Percentiles rank a stretch among this genome's conserved stretches.
phyloP scores from a whole-genome alignment of 805 yeast genomes.

The Ogataea nonfermentans region DNA sequence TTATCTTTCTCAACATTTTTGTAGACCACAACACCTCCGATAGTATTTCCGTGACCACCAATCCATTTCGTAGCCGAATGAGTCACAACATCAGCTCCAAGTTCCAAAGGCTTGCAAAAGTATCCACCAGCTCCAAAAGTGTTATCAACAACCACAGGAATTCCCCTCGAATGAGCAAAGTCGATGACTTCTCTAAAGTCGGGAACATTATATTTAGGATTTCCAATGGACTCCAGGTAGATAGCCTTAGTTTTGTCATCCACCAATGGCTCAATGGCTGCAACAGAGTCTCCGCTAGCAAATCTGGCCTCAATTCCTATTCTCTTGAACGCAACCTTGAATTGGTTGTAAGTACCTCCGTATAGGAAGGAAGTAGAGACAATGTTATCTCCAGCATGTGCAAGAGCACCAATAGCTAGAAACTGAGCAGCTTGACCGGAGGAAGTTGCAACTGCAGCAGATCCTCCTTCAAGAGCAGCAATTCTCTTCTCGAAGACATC shows the following conservation, averaged over 20 bases:
- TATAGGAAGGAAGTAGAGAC: constrained; percentile 83
- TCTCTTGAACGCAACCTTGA: constrained; percentile 83
- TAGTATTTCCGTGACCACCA: constrained; percentile 95
- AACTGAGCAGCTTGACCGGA: constrained; percentile 99
- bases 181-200: constrained; percentile 76
- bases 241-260: constrained; percentile 88
- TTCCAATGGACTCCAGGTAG: constrained; percentile 87
- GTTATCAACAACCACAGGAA: constrained; percentile 91
- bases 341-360: constrained; percentile 96
- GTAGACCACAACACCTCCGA: constrained; percentile 79
- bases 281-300: constrained; percentile 75
- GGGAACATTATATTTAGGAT: constrained; percentile 90
- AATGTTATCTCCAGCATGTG: constrained; percentile 86
- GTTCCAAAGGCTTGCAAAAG: constrained; percentile 77
- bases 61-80: constrained; percentile 98
- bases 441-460: constrained; percentile 82
- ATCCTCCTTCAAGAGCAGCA: constrained; percentile 91
- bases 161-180: constrained; percentile 80
- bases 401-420: constrained; percentile 76
- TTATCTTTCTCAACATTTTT: constrained; percentile 62
- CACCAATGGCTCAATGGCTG: constrained; percentile 66
- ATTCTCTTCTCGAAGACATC: constrained; percentile 89
- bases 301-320: constrained; percentile 84
- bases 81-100: constrained; percentile 88
- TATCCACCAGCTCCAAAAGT: constrained; percentile 97